Evolutionary conservation across 257 asterid genomes (phyloP).

Genomic region (Forsythia suspensa): DNA sequence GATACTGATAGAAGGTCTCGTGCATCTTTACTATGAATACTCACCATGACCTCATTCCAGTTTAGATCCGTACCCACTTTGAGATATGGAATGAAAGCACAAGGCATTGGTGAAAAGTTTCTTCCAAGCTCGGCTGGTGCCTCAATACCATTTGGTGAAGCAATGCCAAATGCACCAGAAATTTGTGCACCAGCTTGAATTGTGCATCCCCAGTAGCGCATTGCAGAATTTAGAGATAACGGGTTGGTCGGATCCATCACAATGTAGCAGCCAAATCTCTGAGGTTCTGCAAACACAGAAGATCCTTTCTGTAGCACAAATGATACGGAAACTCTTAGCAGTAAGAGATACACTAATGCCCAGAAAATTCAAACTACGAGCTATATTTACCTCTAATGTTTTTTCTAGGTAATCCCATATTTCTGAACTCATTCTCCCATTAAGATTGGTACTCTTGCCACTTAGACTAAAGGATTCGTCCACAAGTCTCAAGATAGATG

Average conservation of each 20-base stretch:
- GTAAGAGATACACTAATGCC: not conserved
- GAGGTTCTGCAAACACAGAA: slow-evolving; percentile 57
- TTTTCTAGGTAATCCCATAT: slow-evolving; percentile 73
- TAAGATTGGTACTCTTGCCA: slow-evolving; percentile 46
- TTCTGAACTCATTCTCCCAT: slow-evolving; percentile 73
- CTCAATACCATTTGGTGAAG: slow-evolving; percentile 28
- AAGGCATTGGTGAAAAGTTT: slow-evolving; percentile 66
- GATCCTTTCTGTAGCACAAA: slow-evolving; percentile 67
- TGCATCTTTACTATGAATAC: slow-evolving; percentile 49
- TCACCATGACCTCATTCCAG: slow-evolving; percentile 58
- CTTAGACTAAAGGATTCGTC: slow-evolving; percentile 72
- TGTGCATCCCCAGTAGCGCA: slow-evolving; percentile 91
- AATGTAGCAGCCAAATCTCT: slow-evolving; percentile 71
- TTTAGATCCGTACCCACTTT: slow-evolving; percentile 32
- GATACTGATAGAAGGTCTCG: slow-evolving; percentile 48
- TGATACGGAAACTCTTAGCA: slow-evolving; percentile 3
- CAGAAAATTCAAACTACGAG: slow-evolving; percentile 13
- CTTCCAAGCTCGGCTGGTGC: slow-evolving; percentile 28
- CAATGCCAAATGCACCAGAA: slow-evolving; percentile 71
- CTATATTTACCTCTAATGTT: slow-evolving; percentile 54
- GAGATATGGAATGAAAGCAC: slow-evolving; percentile 59
- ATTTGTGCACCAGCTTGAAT: slow-evolving; percentile 84
- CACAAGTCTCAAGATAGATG: slow-evolving; percentile 79
- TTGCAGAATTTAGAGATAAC: slow-evolving; percentile 54
- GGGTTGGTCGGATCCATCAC: slow-evolving; percentile 65